Conservation (phyloP, 495 filamentous ascomycete species). For the Penicillium silybi region DNA sequence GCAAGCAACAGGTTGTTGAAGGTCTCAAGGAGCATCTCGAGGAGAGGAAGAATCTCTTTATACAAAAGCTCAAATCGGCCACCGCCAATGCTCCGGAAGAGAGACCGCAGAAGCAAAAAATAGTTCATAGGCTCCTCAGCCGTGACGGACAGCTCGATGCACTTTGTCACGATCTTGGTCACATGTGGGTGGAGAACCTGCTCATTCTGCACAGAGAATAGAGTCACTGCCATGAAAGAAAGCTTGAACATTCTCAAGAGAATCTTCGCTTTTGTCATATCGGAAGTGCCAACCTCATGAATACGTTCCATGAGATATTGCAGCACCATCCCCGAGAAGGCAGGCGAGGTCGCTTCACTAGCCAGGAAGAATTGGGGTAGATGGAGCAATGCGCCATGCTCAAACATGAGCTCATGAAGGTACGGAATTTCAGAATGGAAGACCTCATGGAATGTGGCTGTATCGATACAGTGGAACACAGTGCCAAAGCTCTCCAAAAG, state of each 20-base stretch:
- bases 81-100: constrained; percentile 95
- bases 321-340: constrained; percentile 95
- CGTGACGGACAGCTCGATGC: constrained; percentile 89
- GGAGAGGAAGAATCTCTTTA: constrained; percentile 91
- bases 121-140: constrained; percentile 99
- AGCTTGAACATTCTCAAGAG: constrained; percentile 94
- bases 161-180: constrained; percentile 91
- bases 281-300: constrained; percentile 86
- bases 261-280: constrained; percentile 86
- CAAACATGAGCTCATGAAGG: constrained; percentile 96
- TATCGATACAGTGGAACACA: constrained; percentile 97
- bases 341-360: constrained; percentile 93
- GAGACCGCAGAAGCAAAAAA: constrained; percentile 84
- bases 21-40: constrained; percentile 96
- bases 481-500: constrained; percentile 96
- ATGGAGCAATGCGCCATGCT: constrained; percentile 89
- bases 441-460: constrained; percentile 96
- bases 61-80: constrained; percentile 96
- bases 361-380: constrained; percentile 97
- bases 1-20: constrained; percentile 89
- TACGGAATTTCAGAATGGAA: constrained; percentile 96
- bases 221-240: constrained; percentile 97
- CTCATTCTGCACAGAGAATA: constrained; percentile 94
- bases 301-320: constrained; percentile 96
- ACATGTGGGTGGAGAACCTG: constrained; percentile 93